Conservation (phyloP, 371 early-diverging fungal genomes). For the Mucor circinelloides region DNA sequence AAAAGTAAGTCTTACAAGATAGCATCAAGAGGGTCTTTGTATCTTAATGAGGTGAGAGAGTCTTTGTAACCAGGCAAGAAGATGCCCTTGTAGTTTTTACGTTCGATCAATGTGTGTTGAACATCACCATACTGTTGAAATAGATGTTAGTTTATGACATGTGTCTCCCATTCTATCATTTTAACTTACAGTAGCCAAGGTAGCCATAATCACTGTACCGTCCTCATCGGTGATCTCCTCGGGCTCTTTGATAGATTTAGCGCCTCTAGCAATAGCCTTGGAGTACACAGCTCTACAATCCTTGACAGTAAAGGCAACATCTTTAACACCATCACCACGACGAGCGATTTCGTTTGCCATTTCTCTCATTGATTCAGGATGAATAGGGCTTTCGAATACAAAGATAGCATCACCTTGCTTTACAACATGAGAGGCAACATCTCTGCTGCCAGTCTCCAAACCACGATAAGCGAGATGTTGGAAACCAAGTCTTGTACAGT, state of each 20-base stretch:
- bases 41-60: conserved; percentile 35
- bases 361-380: conserved; percentile 74
- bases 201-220: conserved; percentile 91
- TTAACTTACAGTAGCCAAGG: conserved; percentile 76
- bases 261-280: conserved; percentile 88
- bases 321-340: conserved; percentile 95
- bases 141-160: not conserved
- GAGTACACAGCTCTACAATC: conserved; percentile 79
- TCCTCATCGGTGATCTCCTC: conserved; percentile 80
- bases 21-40: conserved; percentile 70
- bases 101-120: conserved; percentile 92
- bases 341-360: conserved; percentile 74
- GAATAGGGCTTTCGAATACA: conserved; percentile 90
- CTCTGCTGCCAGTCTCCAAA: conserved; percentile 92
- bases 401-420: conserved; percentile 80
- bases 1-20: conserved; percentile 31
- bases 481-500: conserved; percentile 89
- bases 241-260: conserved; percentile 83
- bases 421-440: conserved; percentile 87
- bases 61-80: conserved; percentile 87
- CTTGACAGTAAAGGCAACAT: conserved; percentile 93
- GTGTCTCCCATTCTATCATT: not conserved
- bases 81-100: conserved; percentile 77
- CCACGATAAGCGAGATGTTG: conserved; percentile 92
- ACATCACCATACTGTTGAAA: conserved; percentile 81